Evolutionary conservation across 2,329 filamentous ascomycete genomes (phyloP).

Genomic region (Thermoascus crustaceus): DNA sequence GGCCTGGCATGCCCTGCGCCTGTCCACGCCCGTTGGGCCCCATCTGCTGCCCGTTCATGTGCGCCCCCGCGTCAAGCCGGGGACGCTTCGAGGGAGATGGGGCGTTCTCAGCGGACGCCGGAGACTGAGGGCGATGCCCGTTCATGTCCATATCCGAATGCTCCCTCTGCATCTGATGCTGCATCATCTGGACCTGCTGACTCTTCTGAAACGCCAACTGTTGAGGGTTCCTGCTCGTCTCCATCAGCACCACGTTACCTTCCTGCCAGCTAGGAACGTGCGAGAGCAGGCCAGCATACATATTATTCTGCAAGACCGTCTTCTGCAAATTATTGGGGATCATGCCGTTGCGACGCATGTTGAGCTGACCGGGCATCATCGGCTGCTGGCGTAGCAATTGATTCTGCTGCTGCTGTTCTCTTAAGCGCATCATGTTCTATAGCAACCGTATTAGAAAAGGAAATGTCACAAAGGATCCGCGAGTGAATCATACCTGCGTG

Average conservation of each 20-base stretch:
- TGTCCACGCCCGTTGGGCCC: constrained; percentile 65
- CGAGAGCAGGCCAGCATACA: constrained; percentile 27
- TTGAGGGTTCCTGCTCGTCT: constrained; percentile 47
- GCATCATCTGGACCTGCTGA: constrained; percentile 52
- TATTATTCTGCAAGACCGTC: constrained; percentile 68
- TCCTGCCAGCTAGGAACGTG: too few relatives aligned
- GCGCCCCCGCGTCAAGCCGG: constrained; percentile 65
- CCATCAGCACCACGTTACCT: constrained; percentile 3
- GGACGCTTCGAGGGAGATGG: constrained; percentile 88
- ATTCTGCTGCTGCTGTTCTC: constrained; percentile 68
- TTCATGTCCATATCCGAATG: constrained; percentile 80
- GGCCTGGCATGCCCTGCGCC: constrained; percentile 61
- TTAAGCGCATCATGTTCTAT: constrained; percentile 58
- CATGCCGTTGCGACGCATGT: constrained; percentile 47
- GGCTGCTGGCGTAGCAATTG: constrained; percentile 68
- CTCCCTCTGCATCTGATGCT: constrained; percentile 78
- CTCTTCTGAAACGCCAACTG: constrained; percentile 59
- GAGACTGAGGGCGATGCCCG: constrained; percentile 72
- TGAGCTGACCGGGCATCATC: constrained; percentile 46
- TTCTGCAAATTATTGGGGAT: constrained; percentile 50
- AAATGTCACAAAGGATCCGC: too few relatives aligned
- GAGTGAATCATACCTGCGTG: constrained; percentile 68
- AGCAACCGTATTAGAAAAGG: constrained; percentile 16
- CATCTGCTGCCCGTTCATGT: constrained; percentile 69
- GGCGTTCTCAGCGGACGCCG: constrained; percentile 74